Conservation (phyloP, 2,329 filamentous ascomycete species). For the Acarospora socialis region DNA sequence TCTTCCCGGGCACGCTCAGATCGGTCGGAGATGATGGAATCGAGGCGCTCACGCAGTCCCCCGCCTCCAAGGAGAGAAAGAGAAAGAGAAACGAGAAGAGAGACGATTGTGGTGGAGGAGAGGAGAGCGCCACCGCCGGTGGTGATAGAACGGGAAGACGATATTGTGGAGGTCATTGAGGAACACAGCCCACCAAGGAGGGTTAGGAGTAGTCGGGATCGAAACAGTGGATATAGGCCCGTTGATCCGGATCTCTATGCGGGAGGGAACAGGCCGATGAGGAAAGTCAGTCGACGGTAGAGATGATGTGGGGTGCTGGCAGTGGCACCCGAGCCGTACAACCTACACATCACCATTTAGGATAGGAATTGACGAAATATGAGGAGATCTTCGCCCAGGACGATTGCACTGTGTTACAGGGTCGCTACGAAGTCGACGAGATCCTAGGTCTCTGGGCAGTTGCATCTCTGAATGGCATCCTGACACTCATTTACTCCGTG, state of each 20-base stretch:
- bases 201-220: constrained; percentile 25
- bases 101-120: constrained; percentile 22
- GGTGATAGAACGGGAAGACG: constrained; percentile 28
- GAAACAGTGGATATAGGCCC: constrained; percentile 33
- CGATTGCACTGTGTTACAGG: too few species aligned
- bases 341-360: too few species aligned
- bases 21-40: constrained; percentile 22
- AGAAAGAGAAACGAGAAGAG: constrained; percentile 10
- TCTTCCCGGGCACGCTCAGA: constrained; percentile 17
- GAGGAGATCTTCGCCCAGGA: too few species aligned
- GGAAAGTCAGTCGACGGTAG: constrained; percentile 12
- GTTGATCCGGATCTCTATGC: constrained; percentile 30
- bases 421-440: too few species aligned
- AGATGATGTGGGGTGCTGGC: not conserved
- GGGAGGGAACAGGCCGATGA: constrained; percentile 17
- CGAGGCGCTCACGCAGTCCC: constrained; percentile 30
- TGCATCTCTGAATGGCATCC: too few species aligned
- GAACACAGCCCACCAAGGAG: constrained; percentile 33
- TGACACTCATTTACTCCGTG: too few species aligned
- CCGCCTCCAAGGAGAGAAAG: constrained; percentile 12
- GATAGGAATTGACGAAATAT: too few species aligned
- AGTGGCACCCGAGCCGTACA: too few species aligned
- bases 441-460: too few species aligned
- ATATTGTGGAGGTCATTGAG: constrained; percentile 46
- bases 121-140: constrained; percentile 16